A percentile compares a stretch with the other conserved stretches of the same genome.
phyloP scores from a whole-genome alignment of 2,329 filamentous ascomycete species.

The Clonostachys rhizophaga region DNA sequence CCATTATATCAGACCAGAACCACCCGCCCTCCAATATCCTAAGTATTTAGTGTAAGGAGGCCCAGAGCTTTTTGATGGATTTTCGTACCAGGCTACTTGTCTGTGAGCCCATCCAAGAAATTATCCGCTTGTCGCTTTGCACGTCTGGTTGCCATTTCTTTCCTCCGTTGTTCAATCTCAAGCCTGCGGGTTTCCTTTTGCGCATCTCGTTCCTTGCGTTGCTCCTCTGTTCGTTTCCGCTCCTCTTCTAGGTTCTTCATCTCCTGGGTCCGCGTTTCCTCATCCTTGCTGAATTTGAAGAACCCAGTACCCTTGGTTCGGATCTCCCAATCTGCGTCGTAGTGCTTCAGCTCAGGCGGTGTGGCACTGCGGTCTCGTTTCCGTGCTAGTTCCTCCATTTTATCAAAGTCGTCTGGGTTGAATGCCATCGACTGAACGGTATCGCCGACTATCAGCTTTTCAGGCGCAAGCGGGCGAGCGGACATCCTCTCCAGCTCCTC shows the following conservation, averaged over 20 bases:
- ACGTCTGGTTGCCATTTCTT: slow-evolving; percentile 55
- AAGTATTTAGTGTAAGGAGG: too few species aligned
- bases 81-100: too few species aligned
- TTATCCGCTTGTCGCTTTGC: slow-evolving; percentile 66
- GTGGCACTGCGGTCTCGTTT: slow-evolving; percentile 77
- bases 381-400: slow-evolving; percentile 74
- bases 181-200: slow-evolving; percentile 52
- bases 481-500: slow-evolving; percentile 65
- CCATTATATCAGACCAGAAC: too few species aligned
- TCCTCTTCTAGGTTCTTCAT: slow-evolving; percentile 71
- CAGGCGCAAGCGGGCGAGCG: slow-evolving; percentile 61
- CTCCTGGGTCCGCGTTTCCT: slow-evolving; percentile 59
- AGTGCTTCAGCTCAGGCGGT: slow-evolving; percentile 76
- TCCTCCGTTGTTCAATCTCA: slow-evolving; percentile 61
- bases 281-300: slow-evolving; percentile 81
- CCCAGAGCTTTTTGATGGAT: too few species aligned
- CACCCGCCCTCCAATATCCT: too few species aligned
- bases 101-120: slow-evolving; percentile 58
- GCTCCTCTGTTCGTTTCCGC: slow-evolving; percentile 62
- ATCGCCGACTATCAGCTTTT: slow-evolving; percentile 77
- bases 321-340: slow-evolving; percentile 80
- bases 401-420: slow-evolving; percentile 63
- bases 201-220: slow-evolving; percentile 49
- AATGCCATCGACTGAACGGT: slow-evolving; percentile 82
- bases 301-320: slow-evolving; percentile 87